Base-by-base conservation (phyloP, 257 asterid species). In the Lycium ferocissimum region DNA sequence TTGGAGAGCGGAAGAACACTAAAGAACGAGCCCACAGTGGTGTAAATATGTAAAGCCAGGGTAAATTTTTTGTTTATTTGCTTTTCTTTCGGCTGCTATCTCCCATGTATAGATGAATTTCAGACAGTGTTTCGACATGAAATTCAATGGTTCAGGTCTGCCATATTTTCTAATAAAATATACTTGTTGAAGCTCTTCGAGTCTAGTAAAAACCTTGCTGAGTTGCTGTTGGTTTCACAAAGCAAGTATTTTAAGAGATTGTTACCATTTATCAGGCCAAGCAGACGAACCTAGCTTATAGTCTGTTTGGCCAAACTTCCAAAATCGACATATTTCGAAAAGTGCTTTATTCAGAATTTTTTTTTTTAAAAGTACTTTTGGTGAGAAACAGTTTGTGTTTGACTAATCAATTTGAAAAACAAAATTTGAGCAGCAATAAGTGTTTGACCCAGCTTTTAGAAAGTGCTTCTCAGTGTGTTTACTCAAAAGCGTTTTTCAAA, bases 1-100 rank as follows among this genome's bases (percentile, higher is more conserved):
- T n/a, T 92, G 97, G 99, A 84, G 84, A 78, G 86, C 72, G 20
- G 86, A 83, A 56, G 89, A 86, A 81, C 84, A 87, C 20, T 88
- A 82, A 87, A 43, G 45, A 78, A 57, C 8, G 14, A 73, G 59
- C 40, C 40, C 63, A 83, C 9, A 6, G 17, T 67, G 18, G 18
- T 53, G 85, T 67, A 67, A 69, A 83, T 83, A 67, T 69, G 85
- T 67, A 69, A 71, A 83, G 54, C 63, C 45, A 51, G 63, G 11
- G n/a, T 26, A 76, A 76, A 76, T 2, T 26, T 76, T 70, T 51
- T 51, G 81, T 51, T 51, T 53, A 76, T 76, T 22, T 76, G 38
- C 61, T 76, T 3, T 40, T 51, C 51, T 45, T 76, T 76, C 62
- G 22, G 63, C 56, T 76, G 62, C 81, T 51, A 51, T 49, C 49